A percentile compares a stretch with the other conserved stretches of the same genome.
Evolutionary conservation across 805 yeast species (phyloP).

Genomic region (Kodamaea leandrae): DNA sequence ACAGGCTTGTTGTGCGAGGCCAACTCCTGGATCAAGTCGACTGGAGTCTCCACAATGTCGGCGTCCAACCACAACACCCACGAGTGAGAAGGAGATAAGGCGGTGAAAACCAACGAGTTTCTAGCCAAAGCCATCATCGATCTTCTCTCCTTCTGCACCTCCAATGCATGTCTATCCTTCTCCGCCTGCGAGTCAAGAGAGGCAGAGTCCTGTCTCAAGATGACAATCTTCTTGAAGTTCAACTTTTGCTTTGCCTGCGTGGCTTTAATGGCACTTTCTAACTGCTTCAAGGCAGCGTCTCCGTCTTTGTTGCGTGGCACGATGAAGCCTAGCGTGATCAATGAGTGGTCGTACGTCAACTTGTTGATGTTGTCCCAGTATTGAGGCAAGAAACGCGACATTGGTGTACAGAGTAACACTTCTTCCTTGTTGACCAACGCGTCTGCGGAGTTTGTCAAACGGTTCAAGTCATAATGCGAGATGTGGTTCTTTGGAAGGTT

Average conservation of each 20-base stretch:
- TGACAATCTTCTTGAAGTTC: constrained; percentile 79
- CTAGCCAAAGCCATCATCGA: constrained; percentile 91
- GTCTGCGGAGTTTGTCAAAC: constrained; percentile 64
- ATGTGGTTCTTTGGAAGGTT: constrained; percentile 71
- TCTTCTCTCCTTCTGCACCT: constrained; percentile 85
- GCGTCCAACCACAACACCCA: constrained; percentile 98
- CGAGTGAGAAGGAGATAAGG: constrained; percentile 83
- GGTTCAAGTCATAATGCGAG: constrained; percentile 81
- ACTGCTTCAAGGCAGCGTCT: constrained; percentile 65
- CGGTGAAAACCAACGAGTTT: constrained; percentile 84
- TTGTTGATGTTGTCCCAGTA: constrained; percentile 84
- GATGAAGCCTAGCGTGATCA: constrained; percentile 87
- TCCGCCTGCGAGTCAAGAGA: constrained; percentile 74
- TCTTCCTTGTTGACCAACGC: constrained; percentile 77
- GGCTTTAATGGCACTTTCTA: constrained; percentile 73
- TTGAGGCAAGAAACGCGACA: constrained; percentile 78
- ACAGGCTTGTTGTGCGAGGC: constrained; percentile 83
- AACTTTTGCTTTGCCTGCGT: constrained; percentile 59
- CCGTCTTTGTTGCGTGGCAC: constrained; percentile 83
- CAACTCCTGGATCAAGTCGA: constrained; percentile 80
- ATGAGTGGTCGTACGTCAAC: constrained; percentile 78
- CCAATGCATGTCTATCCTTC: constrained; percentile 85
- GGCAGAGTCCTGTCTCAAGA: constrained; percentile 85
- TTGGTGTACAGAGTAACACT: constrained; percentile 84
- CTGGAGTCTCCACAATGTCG: constrained; percentile 88